Conservation (phyloP, 306 rosid species). For the Citrullus mucosospermus region DNA sequence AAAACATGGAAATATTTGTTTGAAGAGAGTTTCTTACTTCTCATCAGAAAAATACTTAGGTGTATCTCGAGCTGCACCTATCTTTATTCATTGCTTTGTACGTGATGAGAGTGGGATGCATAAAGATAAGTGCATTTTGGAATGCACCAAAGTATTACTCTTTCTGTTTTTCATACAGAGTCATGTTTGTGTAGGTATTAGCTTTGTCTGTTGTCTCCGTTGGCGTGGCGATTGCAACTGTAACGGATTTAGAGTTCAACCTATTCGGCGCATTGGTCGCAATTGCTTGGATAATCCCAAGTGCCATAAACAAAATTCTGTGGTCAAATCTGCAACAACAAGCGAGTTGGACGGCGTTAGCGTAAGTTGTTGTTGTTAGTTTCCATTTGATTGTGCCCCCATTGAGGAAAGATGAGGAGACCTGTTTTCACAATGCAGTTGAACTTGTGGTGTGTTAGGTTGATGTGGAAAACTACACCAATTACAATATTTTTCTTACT, state of each 20-base stretch:
- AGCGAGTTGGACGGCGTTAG: conserved; percentile 87
- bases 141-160: too few relatives aligned
- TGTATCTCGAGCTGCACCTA: too few relatives aligned
- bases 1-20: background rate
- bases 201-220: conserved; percentile 54
- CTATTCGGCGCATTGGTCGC: conserved; percentile 62
- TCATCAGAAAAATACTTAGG: background rate
- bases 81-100: too few relatives aligned
- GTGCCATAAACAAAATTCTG: conserved; percentile 72
- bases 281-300: conserved; percentile 68
- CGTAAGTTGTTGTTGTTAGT: conserved; percentile 30
- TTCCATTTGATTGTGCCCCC: background rate
- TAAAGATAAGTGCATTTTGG: too few relatives aligned
- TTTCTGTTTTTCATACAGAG: background rate
- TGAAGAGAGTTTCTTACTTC: background rate
- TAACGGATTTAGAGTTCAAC: conserved; percentile 85
- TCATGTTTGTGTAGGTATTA: conserved; percentile 40
- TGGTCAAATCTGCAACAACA: conserved; percentile 85
- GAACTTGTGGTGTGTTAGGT: conserved; percentile 27
- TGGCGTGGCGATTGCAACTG: conserved; percentile 86
- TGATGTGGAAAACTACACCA: conserved; percentile 95
- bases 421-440: background rate
- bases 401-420: background rate
- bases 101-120: too few relatives aligned
- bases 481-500: conserved; percentile 66